Percentiles rank a stretch among this genome's conserved stretches.
Conservation (phyloP, 768 basidiomycete genomes). For the Lactarius quietus region DNA sequence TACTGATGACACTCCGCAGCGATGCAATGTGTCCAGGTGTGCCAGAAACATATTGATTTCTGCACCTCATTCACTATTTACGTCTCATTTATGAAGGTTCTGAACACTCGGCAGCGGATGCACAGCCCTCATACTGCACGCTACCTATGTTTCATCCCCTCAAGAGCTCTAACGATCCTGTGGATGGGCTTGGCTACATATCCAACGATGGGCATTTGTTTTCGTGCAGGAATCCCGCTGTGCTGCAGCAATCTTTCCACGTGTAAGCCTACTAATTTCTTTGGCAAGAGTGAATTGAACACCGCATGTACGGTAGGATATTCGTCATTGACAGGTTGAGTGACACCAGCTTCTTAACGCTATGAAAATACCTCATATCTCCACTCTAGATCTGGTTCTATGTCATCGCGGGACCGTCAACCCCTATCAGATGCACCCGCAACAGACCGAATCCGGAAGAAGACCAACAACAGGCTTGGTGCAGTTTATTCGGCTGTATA, state of each 20-base stretch:
- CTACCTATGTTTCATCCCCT: constrained; percentile 52
- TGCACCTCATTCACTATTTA: not conserved
- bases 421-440: constrained; percentile 46
- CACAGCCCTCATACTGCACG: constrained; percentile 51
- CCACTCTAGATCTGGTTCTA: constrained; percentile 47
- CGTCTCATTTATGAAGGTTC: constrained; percentile 35
- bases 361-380: constrained; percentile 2
- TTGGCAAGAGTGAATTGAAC: not conserved
- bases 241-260: constrained; percentile 54
- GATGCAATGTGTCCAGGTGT: constrained; percentile 53
- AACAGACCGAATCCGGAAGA: constrained; percentile 36
- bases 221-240: constrained; percentile 49
- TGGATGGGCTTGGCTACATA: constrained; percentile 42
- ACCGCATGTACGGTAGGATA: constrained; percentile 34
- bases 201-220: constrained; percentile 58
- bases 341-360: not conserved
- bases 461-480: constrained; percentile 49
- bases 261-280: constrained; percentile 41
- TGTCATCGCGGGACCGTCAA: constrained; percentile 39
- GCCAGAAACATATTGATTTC: not conserved
- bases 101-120: constrained; percentile 45
- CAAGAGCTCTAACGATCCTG: constrained; percentile 30
- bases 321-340: constrained; percentile 50
- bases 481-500: constrained; percentile 56
- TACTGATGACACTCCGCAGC: constrained; percentile 29